Conservation (phyloP, 345 rosid species). For the Balakata baccata region DNA sequence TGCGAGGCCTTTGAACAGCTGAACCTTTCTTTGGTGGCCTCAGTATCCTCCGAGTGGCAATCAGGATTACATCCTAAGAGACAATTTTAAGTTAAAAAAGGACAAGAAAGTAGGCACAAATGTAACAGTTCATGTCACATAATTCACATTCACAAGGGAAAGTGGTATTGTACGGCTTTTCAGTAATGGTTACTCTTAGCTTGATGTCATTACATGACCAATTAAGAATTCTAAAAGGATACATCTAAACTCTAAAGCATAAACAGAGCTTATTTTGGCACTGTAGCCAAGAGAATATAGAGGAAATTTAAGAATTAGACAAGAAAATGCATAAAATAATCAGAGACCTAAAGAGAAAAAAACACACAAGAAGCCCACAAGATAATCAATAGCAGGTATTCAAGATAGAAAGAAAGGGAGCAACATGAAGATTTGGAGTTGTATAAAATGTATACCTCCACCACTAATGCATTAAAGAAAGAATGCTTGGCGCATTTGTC, state of each 20-base stretch:
- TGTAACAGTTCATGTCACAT: too few relatives aligned
- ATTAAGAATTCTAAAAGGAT: background rate
- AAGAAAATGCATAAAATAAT: background rate
- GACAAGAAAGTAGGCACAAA: background rate
- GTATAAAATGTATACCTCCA: background rate
- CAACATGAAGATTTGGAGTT: background rate
- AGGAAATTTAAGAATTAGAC: background rate
- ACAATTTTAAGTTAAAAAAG: background rate
- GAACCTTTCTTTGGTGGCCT: conserved; percentile 95
- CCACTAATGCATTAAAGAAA: too few relatives aligned
- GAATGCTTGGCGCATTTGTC: too few relatives aligned
- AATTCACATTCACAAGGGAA: background rate
- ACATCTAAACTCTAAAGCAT: background rate
- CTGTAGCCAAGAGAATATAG: too few relatives aligned
- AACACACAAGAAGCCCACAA: background rate
- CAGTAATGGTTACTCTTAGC: background rate
- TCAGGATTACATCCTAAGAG: conserved; percentile 65
- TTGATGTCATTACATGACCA: background rate
- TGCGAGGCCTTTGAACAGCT: conserved; percentile 85
- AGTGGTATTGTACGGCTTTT: background rate
- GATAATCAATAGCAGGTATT: too few relatives aligned
- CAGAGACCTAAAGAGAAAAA: background rate
- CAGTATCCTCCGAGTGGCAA: conserved; percentile 62
- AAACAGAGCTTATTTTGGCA: background rate
- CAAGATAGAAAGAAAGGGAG: too few relatives aligned